A percentile compares a stretch with the other conserved stretches of the same genome.
Conservation (phyloP, 768 basidiomycete genomes). For the Russula abietina region DNA sequence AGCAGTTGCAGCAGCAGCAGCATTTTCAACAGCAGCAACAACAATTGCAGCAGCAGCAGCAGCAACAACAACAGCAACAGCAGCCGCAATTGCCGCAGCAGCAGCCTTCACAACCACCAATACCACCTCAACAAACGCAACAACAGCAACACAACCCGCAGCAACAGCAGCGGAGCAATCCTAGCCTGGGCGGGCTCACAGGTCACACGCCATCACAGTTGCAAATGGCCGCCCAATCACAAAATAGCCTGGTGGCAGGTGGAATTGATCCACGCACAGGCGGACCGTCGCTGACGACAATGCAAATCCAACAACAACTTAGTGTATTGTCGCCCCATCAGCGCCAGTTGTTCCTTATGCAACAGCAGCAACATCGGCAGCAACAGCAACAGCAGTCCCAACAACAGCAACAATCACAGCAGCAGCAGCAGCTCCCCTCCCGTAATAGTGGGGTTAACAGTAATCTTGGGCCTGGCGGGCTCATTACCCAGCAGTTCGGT, state of each 20-base stretch:
- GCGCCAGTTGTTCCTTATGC: conserved; percentile 41
- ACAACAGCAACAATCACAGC: conserved; percentile 27
- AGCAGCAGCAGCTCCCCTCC: conserved; percentile 27
- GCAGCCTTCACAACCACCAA: conserved; percentile 27
- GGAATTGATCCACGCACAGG: conserved; percentile 24
- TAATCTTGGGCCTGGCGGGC: conserved; percentile 12
- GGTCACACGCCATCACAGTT: conserved; percentile 15
- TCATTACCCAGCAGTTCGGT: conserved; percentile 17
- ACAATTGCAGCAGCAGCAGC: conserved; percentile 18
- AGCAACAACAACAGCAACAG: conserved; percentile 11
- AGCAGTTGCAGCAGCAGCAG: conserved; percentile 20
- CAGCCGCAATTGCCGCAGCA: conserved; percentile 4
- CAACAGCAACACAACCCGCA: conserved; percentile 30
- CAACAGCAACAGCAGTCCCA: background rate
- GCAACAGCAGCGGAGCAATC: conserved; percentile 29
- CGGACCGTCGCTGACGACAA: conserved; percentile 28
- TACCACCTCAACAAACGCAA: conserved; percentile 27
- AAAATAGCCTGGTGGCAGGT: conserved; percentile 8
- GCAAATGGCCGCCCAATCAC: conserved; percentile 18
- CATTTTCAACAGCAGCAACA: conserved; percentile 15
- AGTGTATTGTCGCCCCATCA: conserved; percentile 35
- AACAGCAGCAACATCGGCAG: conserved; percentile 16
- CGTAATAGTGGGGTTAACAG: conserved; percentile 8
- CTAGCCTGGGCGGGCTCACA: conserved; percentile 4
- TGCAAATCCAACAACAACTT: conserved; percentile 27